Base-by-base conservation (phyloP, 805 yeast genomes). In the Metschnikowia shivogae region DNA sequence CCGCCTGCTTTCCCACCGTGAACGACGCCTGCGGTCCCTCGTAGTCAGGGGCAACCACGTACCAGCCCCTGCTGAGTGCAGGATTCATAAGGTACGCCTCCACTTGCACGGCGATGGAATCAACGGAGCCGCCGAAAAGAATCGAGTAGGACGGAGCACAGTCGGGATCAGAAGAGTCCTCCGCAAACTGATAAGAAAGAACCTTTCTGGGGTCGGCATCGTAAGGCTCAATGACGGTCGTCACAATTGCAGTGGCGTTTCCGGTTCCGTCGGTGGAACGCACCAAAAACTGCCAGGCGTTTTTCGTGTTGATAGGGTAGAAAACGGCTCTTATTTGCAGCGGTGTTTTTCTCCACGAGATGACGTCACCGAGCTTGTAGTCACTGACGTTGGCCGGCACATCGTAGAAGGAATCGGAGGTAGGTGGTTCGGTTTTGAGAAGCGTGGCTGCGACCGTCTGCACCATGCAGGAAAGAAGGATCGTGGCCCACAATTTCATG, bases 1-100 rank as follows among this genome's bases (percentile, higher is more conserved):
- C 72, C 3, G 67, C 57, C 36, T 57, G 62, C 20, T 53, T 43
- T 3, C 68, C 69, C 10, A 59, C 69, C 5, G 64, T 55, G 45
- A 62, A 68, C 1, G 64, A 58, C 0, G 64, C 53, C 19, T 57
- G 55, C 3, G 60, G 61, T 2, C 73, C 72, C 46, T 67, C 65
- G 41, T 65, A 64, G 47, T 67, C 72, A 0, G 72, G 64, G 2
- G 57, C 52, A 1, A 62, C 59, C 4, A 67, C 68, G 46, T 53
- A 61, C 55, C 61, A 68, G 7, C 73, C 74, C 26, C 57, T 44
- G 31, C 56, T 47, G 24, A 59, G 45, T 3, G 45, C 51, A 1
- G 47, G 34, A 24, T 47, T 40, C 39, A 53, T 36, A 17, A 50
- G 38, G 12, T 39, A 22, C 43, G 53, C 44, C 33, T 59, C 60